Conservation (phyloP, 2,329 filamentous ascomycete genomes). For the Cephalotrichum gorgonifer region DNA sequence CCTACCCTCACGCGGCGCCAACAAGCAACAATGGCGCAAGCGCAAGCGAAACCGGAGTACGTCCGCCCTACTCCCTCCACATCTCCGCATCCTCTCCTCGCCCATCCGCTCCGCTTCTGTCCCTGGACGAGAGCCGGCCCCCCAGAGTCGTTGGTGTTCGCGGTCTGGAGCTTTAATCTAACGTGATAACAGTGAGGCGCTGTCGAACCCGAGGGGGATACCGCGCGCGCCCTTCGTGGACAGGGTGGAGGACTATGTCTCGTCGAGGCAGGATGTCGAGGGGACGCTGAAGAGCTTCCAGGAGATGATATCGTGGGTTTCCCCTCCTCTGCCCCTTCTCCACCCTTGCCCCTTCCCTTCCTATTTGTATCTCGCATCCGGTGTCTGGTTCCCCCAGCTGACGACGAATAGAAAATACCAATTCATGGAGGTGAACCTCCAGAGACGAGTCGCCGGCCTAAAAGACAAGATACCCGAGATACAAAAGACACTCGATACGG, state of each 20-base stretch:
- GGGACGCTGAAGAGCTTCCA: conserved; percentile 73
- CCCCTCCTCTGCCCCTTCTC: neutral
- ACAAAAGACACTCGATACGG: conserved; percentile 87
- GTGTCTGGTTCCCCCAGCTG: too few relatives aligned
- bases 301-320: conserved; percentile 79
- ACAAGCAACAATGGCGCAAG: neutral
- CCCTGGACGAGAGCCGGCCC: neutral
- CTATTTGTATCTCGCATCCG: neutral
- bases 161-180: too few relatives aligned
- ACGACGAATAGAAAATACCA: conserved; percentile 78
- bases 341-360: neutral
- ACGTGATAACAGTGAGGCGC: conserved; percentile 24
- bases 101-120: too few relatives aligned
- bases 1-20: neutral
- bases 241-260: conserved; percentile 79
- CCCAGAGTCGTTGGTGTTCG: too few relatives aligned
- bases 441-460: conserved; percentile 69
- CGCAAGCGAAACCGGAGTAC: too few relatives aligned
- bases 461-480: conserved; percentile 97
- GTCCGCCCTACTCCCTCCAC: too few relatives aligned
- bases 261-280: conserved; percentile 69
- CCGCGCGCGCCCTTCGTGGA: conserved; percentile 79
- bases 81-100: too few relatives aligned
- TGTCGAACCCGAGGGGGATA: conserved; percentile 73
- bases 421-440: conserved; percentile 95